Percentiles rank a stretch among this genome's conserved stretches.
Evolutionary conservation across 2,329 filamentous ascomycete species (phyloP).

Genomic region (Talaromyces islandicus): DNA sequence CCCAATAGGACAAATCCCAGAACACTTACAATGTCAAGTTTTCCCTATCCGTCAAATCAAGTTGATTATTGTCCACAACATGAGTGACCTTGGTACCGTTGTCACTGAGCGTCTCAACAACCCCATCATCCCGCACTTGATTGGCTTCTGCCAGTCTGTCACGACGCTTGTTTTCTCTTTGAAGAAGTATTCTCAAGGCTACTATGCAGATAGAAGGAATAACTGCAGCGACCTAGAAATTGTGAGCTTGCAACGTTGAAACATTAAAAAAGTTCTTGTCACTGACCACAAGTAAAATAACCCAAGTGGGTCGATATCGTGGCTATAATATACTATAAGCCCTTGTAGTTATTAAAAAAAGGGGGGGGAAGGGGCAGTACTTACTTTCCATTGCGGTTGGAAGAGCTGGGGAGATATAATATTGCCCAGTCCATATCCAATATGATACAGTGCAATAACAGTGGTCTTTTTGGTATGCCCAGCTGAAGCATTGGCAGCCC

Average conservation of each 20-base stretch:
- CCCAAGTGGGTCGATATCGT: constrained; percentile 18
- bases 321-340: constrained; percentile 6
- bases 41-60: constrained; percentile 32
- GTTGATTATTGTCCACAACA: constrained; percentile 30
- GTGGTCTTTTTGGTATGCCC: constrained; percentile 43
- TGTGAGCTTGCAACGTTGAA: constrained; percentile 18
- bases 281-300: constrained; percentile 24
- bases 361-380: neutral
- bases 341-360: neutral
- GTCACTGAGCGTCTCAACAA: constrained; percentile 15
- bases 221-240: constrained; percentile 32
- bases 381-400: constrained; percentile 25
- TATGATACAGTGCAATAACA: constrained; percentile 15
- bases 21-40: constrained; percentile 21
- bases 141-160: constrained; percentile 21
- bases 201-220: constrained; percentile 36
- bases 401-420: constrained; percentile 41
- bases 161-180: constrained; percentile 34
- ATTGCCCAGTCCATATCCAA: constrained; percentile 37
- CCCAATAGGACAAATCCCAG: neutral
- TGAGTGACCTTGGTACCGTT: constrained; percentile 23
- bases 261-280: constrained; percentile 20
- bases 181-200: constrained; percentile 35
- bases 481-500: constrained; percentile 32
- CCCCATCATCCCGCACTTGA: constrained; percentile 18